phyloP scores from a whole-genome alignment of 2,329 filamentous ascomycete genomes.

The Monilinia fructicola region DNA sequence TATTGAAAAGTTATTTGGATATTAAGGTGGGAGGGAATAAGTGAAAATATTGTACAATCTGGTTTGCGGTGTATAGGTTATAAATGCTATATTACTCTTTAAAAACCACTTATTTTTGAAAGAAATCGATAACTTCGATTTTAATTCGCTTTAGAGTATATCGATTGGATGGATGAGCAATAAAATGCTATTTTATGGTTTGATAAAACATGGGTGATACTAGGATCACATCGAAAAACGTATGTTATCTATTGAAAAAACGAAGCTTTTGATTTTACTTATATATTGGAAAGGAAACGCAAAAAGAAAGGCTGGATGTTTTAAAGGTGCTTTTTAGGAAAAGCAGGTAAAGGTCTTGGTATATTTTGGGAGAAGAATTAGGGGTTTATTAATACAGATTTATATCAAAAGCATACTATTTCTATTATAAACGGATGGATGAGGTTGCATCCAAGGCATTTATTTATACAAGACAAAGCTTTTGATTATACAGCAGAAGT shows the following conservation, averaged over 20 bases:
- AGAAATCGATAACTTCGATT: neutral
- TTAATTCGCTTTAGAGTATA: neutral
- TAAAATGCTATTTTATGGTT: neutral
- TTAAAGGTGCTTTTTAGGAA: neutral
- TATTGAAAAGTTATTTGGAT: neutral
- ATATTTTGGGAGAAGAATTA: constrained; percentile 6
- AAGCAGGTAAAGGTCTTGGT: neutral
- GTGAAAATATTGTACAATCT: neutral
- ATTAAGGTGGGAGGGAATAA: neutral
- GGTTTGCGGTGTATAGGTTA: neutral
- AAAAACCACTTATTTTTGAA: neutral
- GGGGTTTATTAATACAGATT: neutral
- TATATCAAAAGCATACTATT: neutral
- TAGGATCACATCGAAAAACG: neutral
- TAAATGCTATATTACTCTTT: neutral
- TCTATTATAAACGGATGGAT: no score
- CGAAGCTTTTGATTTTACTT: neutral
- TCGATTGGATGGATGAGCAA: neutral
- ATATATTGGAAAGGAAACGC: neutral
- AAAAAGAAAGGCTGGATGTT: neutral
- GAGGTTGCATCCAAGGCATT: no score
- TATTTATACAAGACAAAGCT: neutral
- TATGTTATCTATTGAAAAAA: neutral
- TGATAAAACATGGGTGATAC: neutral
- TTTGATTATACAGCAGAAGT: no score